Percentiles rank a stretch among this genome's conserved stretches.
These are phyloP conservation scores for Myxozyma kluyveri DNA, from an alignment of 805 yeast species.

Conservation along the genomic window DNA sequence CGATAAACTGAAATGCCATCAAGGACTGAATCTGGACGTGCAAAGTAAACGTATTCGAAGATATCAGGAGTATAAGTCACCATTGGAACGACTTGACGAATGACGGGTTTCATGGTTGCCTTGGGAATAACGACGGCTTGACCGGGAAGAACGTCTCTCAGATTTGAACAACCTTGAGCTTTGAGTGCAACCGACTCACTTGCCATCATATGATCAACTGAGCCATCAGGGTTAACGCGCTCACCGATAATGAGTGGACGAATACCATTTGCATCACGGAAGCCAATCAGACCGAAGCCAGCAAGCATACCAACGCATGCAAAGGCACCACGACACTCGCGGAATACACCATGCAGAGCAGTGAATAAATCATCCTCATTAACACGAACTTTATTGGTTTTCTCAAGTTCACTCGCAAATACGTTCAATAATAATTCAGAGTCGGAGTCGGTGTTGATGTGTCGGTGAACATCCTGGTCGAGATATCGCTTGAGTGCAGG, in stretches of 20 bases:
- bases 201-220: slow-evolving; percentile 87
- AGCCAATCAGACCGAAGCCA: slow-evolving; percentile 87
- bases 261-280: slow-evolving; percentile 96
- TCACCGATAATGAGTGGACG: slow-evolving; percentile 88
- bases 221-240: slow-evolving; percentile 65
- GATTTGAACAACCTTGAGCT: slow-evolving; percentile 80
- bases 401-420: slow-evolving; percentile 88
- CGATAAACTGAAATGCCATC: slow-evolving; percentile 97
- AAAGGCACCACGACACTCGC: slow-evolving; percentile 88
- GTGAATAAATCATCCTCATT: slow-evolving; percentile 83
- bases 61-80: slow-evolving; percentile 87
- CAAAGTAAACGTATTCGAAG: slow-evolving; percentile 96
- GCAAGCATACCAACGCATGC: slow-evolving; percentile 95
- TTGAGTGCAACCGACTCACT: slow-evolving; percentile 92
- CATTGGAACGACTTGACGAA: slow-evolving; percentile 79
- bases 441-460: slow-evolving; percentile 90
- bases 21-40: slow-evolving; percentile 92
- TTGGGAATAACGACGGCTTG: slow-evolving; percentile 94
- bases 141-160: slow-evolving; percentile 86
- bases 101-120: slow-evolving; percentile 67
- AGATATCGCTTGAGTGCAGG: slow-evolving; percentile 69
- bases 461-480: slow-evolving; percentile 94
- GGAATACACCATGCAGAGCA: slow-evolving; percentile 76
- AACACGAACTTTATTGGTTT: slow-evolving; percentile 88
- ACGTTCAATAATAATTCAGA: slow-evolving; percentile 85